Conservation (phyloP, 2,329 filamentous ascomycete species). For the Neocatenulostroma microsporum region DNA sequence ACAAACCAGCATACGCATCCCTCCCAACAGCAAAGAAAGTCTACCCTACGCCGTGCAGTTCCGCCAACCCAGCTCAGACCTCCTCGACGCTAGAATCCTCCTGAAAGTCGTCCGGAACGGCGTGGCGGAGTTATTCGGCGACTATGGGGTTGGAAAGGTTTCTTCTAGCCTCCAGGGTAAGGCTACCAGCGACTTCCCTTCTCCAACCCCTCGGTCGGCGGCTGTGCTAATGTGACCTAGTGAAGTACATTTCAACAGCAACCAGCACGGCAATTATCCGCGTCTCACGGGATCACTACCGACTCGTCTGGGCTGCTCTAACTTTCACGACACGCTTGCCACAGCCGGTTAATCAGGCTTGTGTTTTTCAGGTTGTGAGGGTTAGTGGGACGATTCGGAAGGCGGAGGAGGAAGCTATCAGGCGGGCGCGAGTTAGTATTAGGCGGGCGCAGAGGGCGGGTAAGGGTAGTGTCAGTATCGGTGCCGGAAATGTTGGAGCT, state of each 20-base stretch:
- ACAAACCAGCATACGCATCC: slow-evolving; percentile 14
- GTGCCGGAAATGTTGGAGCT: no score
- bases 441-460: slow-evolving; percentile 52
- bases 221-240: slow-evolving; percentile 37
- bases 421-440: slow-evolving; percentile 64
- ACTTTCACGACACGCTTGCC: slow-evolving; percentile 69
- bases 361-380: slow-evolving; percentile 74
- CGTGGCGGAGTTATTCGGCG: slow-evolving; percentile 69
- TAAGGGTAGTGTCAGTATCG: slow-evolving; percentile 24
- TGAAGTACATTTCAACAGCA: slow-evolving; percentile 87
- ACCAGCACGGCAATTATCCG: slow-evolving; percentile 91
- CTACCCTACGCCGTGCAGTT: slow-evolving; percentile 60
- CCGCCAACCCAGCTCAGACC: slow-evolving; percentile 68
- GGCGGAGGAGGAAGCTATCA: slow-evolving; percentile 80
- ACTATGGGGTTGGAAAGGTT: slow-evolving; percentile 74
- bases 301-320: slow-evolving; percentile 82
- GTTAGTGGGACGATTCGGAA: slow-evolving; percentile 92
- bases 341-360: slow-evolving; percentile 51
- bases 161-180: slow-evolving; percentile 61
- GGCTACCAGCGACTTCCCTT: slow-evolving; percentile 8
- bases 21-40: slow-evolving; percentile 27
- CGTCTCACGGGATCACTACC: slow-evolving; percentile 72
- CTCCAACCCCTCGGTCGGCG: background rate
- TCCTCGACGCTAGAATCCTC: slow-evolving; percentile 59
- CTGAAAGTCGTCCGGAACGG: slow-evolving; percentile 62